Percentiles rank a stretch among this genome's conserved stretches.
phyloP scores from a whole-genome alignment of 768 basidiomycete species.

The Botryobasidium botryosum region DNA sequence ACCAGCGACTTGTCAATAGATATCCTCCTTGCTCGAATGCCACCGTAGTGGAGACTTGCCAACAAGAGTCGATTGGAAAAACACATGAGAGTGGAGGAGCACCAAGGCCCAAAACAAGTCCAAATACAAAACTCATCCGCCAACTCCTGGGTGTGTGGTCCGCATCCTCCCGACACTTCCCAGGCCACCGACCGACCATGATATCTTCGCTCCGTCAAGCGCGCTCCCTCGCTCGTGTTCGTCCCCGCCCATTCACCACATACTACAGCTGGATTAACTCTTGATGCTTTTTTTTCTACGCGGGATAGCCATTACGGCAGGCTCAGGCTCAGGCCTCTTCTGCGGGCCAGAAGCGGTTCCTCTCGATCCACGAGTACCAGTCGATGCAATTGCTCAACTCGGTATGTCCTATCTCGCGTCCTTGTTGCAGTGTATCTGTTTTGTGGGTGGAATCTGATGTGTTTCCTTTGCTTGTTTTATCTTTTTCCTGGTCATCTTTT shows the following conservation, averaged over 20 bases:
- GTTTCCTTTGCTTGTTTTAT: neutral
- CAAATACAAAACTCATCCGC: no score
- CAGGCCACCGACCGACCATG: no score
- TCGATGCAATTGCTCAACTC: slow-evolving; percentile 89
- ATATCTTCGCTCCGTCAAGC: slow-evolving; percentile 52
- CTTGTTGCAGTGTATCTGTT: slow-evolving; percentile 2
- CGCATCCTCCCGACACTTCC: no score
- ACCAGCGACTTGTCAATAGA: no score
- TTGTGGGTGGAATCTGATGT: slow-evolving; percentile 3
- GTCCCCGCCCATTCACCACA: slow-evolving; percentile 12
- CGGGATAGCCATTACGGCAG: slow-evolving; percentile 1
- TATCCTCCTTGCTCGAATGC: no score
- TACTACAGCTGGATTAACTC: neutral
- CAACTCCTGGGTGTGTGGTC: no score
- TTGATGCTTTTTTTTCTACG: neutral
- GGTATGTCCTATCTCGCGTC: slow-evolving; percentile 31
- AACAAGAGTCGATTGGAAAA: no score
- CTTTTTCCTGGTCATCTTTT: neutral
- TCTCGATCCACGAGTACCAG: slow-evolving; percentile 98
- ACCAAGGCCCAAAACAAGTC: no score
- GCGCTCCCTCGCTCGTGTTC: slow-evolving; percentile 44
- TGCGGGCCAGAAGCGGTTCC: slow-evolving; percentile 74
- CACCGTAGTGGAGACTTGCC: no score
- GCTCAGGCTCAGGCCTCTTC: slow-evolving; percentile 34
- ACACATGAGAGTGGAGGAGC: no score